Conservation (phyloP, 306 rosid genomes). For the Rosa persica region DNA sequence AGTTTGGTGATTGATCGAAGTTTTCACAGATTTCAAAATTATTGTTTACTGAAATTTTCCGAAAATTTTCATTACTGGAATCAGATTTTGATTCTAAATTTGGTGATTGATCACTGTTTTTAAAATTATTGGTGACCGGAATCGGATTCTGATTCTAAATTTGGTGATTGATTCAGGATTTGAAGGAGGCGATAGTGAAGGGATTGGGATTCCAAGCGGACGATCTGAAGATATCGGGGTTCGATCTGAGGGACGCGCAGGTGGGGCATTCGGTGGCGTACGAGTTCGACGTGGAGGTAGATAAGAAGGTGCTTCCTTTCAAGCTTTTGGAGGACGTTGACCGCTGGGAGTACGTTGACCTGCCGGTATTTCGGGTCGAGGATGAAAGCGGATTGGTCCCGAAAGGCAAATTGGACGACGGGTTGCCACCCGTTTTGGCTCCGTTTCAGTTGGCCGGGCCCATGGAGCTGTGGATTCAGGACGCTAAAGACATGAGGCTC, state of each 20-base stretch:
- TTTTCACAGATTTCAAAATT: too few species aligned
- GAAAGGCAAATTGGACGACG: conserved; percentile 31
- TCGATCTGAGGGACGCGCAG: conserved; percentile 74
- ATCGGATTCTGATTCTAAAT: neutral
- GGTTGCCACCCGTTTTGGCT: conserved; percentile 78
- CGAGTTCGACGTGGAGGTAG: conserved; percentile 79
- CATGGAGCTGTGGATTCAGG: conserved; percentile 96
- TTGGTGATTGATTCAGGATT: conserved; percentile 49
- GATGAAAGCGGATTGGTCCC: conserved; percentile 44
- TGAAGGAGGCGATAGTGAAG: conserved; percentile 75
- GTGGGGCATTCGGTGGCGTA: conserved; percentile 88
- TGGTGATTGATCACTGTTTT: too few species aligned
- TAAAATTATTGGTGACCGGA: neutral
- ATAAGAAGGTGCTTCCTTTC: conserved; percentile 63
- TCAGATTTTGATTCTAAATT: too few species aligned
- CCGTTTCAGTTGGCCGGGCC: conserved; percentile 98
- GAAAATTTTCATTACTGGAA: too few species aligned
- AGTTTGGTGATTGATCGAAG: too few species aligned
- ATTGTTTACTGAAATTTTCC: too few species aligned
- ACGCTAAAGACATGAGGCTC: conserved; percentile 76
- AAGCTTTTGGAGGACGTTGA: conserved; percentile 80
- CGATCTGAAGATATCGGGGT: conserved; percentile 65
- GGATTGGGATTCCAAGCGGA: conserved; percentile 67
- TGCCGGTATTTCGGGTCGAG: conserved; percentile 72
- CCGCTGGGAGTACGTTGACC: conserved; percentile 87